Evolutionary conservation across 73 alveolate genomes (phyloP), one percentile per base, ranked within the genome.

Genomic region (Paramecium primaurelia): DNA sequence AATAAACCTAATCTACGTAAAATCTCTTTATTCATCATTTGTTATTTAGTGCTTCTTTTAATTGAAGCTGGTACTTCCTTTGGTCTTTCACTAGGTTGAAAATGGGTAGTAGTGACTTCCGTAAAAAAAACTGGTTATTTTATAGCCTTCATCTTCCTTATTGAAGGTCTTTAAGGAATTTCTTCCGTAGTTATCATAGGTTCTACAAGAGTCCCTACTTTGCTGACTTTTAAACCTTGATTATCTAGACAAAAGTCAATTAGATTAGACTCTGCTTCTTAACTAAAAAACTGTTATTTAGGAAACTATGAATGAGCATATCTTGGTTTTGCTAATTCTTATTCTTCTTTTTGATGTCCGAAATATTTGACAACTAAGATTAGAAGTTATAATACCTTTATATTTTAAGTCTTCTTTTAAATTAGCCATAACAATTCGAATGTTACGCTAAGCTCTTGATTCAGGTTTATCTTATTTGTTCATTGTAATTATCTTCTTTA

Each of bases 11-110:
- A 44, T 26, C 91, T 22, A 14, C 71, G 51, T 25, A 80, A 47
- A 80, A 80, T 80, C 14, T 80, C 77, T 47, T 80, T 80, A 80
- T 80, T 80, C 91, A 80, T 42, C 47, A 32, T 80, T 28, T 32
- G 16, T 80, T 80, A 45, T 80, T 80, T 80, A 4, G 84, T 64
- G 51, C 87, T 73, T 34, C 58, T 37, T 40, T 73, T 40, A n/a
- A 73, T 37, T n/a, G 59, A 40, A 44, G 47, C 40, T 28, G 84
- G 84, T 64, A 64, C 2, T 64, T 64, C 84, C 20, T 28, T 64
- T 64, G 42, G 47, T 34, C 28, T 64, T 64, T 28, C 60, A 10
- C 9, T 11, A 44, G 60, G 12, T 73, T 73, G 40, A 37, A 40
- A 54, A 54, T 54, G 69, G 36, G 69, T 73, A 34, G 47, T 73